Evolutionary conservation across 176 grass and related monocot species (phyloP), one percentile per base, ranked within the genome.

Genomic region (Ananas comosus): DNA sequence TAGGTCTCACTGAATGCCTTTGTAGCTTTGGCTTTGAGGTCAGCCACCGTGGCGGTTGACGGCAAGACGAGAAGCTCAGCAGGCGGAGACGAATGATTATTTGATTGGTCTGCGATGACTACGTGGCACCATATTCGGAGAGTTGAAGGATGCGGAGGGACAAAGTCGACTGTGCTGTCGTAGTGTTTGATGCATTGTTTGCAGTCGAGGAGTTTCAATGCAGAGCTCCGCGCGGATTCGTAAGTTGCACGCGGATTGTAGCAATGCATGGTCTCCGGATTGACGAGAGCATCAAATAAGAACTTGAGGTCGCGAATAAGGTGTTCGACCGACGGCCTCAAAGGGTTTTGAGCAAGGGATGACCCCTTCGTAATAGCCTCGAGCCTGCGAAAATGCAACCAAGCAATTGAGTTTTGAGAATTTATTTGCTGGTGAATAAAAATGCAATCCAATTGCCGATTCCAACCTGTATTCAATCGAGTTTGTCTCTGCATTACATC

Each of bases 161-260:
- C 23, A 21, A 81, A 76, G 13, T 74, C 69, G 16, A 79, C 68
- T 65, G 77, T 51, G 48, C 74, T 63, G 51, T 88, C 85, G 58
- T 86, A 91, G 69, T 91, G 88, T 65, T 88, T 96, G 2, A 81
- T 75, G 66, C 91, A 90, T 49, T 86, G 88, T 63, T 96, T 96
- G 70, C 83, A 96, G 63, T 96, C 83, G 19, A 88, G 77, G 70
- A 96, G 52, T 29, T 65, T 75, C 51, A 54, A 51, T 13, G 72
- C 77, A 51, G 72, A 79, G 11, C 63, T 83, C 33, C 66, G 84
- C 51, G 63, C 50, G 13, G 74, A 61, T 17, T 83, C 53, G 54
- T 82, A 54, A 28, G 25, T 68, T 49, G 72, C 25, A 10, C 69
- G 65, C 8, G 82, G 88, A 27, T 71, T 81, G 53, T 75, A 88